These are phyloP conservation scores for Aphanomyces astaci DNA, from an alignment of 352 stramenopile species.

Conservation along the genomic window DNA sequence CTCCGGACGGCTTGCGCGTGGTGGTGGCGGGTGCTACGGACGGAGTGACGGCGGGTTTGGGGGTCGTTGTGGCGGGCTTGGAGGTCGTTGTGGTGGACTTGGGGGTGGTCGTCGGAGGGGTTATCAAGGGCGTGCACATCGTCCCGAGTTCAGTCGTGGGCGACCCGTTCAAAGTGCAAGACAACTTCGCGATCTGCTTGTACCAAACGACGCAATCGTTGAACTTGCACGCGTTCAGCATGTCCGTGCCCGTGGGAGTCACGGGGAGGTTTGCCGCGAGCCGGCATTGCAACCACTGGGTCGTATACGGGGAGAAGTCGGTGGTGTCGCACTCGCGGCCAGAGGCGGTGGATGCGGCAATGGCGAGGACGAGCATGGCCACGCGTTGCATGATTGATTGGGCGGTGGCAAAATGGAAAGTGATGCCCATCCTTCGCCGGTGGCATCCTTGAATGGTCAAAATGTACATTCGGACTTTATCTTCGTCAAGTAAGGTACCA, in stretches of 20 bases:
- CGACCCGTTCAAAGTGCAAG: neutral
- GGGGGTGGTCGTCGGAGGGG: neutral
- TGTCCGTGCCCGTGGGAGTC: neutral
- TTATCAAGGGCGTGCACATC: neutral
- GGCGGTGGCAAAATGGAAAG: neutral
- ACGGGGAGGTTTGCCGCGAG: neutral
- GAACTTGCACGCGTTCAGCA: neutral
- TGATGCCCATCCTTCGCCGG: too few species aligned
- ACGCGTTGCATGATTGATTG: neutral
- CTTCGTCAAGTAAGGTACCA: too few species aligned
- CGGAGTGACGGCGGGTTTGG: neutral
- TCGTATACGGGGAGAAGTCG: neutral
- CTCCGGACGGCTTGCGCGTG: neutral
- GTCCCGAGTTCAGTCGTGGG: neutral
- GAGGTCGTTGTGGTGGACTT: neutral
- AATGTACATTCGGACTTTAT: too few species aligned
- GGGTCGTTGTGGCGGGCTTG: neutral
- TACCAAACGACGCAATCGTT: neutral
- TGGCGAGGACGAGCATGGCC: neutral
- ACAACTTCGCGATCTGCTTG: neutral
- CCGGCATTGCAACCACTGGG: neutral
- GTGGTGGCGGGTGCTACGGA: neutral
- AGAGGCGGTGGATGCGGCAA: neutral
- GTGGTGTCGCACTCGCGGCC: neutral
- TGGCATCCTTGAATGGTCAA: too few species aligned